Conservation (phyloP, 345 rosid genomes). For the Eutrema heterophyllum region DNA sequence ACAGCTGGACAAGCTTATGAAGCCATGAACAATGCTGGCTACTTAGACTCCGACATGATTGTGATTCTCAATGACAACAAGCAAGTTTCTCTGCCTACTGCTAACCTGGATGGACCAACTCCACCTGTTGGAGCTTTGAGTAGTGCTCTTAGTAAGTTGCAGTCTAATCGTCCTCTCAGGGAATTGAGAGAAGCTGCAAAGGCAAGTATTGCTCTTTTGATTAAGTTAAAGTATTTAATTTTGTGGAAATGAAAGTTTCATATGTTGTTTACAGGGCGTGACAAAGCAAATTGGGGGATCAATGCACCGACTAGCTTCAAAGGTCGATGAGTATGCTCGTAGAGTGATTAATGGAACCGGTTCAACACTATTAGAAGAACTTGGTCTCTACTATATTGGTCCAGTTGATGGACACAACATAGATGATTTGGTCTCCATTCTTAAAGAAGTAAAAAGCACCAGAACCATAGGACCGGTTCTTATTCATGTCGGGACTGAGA, state of each 20-base stretch:
- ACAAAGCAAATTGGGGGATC: constrained; percentile 88
- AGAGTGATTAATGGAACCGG: constrained; percentile 96
- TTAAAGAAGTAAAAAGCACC: constrained; percentile 86
- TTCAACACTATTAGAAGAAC: constrained; percentile 91
- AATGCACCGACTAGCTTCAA: constrained; percentile 90
- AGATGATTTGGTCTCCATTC: constrained; percentile 78
- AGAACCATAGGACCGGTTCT: constrained; percentile 87
- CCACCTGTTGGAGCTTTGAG: constrained; percentile 98
- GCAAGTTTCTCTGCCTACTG: constrained; percentile 95
- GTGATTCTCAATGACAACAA: constrained; percentile 96
- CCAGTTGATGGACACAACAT: constrained; percentile 96
- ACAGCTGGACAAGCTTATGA: constrained; percentile 99
- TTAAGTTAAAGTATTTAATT: background rate
- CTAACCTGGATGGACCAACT: constrained; percentile 83
- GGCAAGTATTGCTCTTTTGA: constrained; percentile 36
- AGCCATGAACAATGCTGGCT: constrained; percentile 98
- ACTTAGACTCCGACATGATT: constrained; percentile 89
- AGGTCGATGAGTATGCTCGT: constrained; percentile 95
- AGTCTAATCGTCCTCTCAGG: constrained; percentile 82
- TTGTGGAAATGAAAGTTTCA: background rate
- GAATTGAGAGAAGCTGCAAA: constrained; percentile 96
- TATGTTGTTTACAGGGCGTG: constrained; percentile 54
- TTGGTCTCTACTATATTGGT: constrained; percentile 93
- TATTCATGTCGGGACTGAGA: constrained; percentile 98
- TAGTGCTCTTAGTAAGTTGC: constrained; percentile 90